These are phyloP conservation scores for Hemileccinum rubropunctum DNA, from an alignment of 768 basidiomycete species.

Conservation along the genomic window DNA sequence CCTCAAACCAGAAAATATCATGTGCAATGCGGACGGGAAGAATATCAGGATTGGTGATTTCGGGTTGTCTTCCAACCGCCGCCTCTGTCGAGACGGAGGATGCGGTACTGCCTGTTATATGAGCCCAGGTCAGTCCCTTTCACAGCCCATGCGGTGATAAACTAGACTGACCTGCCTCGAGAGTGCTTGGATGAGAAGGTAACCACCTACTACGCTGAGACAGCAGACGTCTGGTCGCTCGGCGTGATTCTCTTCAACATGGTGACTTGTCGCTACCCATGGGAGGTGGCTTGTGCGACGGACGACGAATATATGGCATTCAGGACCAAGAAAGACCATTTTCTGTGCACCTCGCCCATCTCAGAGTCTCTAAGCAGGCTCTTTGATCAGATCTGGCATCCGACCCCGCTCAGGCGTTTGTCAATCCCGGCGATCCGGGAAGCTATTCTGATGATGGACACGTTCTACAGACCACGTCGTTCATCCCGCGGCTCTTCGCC, in stretches of 20 bases:
- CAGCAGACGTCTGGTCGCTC: conserved; percentile 65
- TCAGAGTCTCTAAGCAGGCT: conserved; percentile 9
- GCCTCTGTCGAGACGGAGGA: conserved; percentile 48
- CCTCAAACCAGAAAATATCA: conserved; percentile 82
- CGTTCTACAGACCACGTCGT: conserved; percentile 7
- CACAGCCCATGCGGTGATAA: not conserved
- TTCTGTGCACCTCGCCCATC: conserved; percentile 5
- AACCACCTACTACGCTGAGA: conserved; percentile 11
- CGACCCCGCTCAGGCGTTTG: conserved; percentile 6
- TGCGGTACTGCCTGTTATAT: conserved; percentile 64
- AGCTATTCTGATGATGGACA: conserved; percentile 12
- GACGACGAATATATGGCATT: conserved; percentile 6
- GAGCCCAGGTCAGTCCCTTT: conserved; percentile 58
- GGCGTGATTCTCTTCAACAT: conserved; percentile 85
- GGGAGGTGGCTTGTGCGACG: conserved; percentile 8
- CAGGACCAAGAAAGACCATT: not conserved
- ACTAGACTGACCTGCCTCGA: conserved; percentile 25
- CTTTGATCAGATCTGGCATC: conserved; percentile 15
- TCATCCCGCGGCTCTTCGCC: not conserved
- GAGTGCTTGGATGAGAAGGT: conserved; percentile 54
- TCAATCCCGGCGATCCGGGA: conserved; percentile 18
- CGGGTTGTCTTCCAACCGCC: conserved; percentile 56
- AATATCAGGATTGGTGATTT: conserved; percentile 74
- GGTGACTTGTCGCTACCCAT: conserved; percentile 48
- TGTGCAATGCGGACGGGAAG: conserved; percentile 54